Evolutionary conservation across 768 basidiomycete species (phyloP), one percentile per base, ranked within the genome.

Genomic region (Tulasnella sp.): DNA sequence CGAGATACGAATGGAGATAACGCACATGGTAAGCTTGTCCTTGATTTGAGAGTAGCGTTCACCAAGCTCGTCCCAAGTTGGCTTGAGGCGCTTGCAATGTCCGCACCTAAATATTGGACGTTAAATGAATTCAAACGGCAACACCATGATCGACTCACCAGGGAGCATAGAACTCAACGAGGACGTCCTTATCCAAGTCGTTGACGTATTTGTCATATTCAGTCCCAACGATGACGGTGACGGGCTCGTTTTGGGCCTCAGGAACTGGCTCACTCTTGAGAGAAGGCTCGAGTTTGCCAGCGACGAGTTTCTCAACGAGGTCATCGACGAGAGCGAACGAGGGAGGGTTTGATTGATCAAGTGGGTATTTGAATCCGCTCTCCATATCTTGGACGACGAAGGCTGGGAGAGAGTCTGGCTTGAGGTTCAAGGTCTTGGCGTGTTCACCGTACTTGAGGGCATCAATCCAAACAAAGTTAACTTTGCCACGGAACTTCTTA

Each of bases 391-490:
- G 95, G 57, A 99, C 70, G 61, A 96, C 92, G 62, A 99, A 92
- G 34, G 80, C 73, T 9, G 95, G 95, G 91, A 90, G 96, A 59
- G 83, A 82, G 59, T 78, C 66, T 61, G 89, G 86, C 24, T 65
- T 63, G 50, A 99, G 74, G 74, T 92, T 93, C 53, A 99, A 76
- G 1, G 87, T 85, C 67, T 89, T 91, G 58, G 83, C 95, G 70
- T 99, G 95, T 61, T 98, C 93, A 60, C 77, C 78, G 60, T 91
- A 99, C 65, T 91, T 90, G 69, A 83, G 69, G 20, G 89, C 91
- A 65, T 99, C 95, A 59, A 99, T 98, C 81, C 82, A 93, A 55
- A 98, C 93, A 65, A 96, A 95, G 79, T 95, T 95, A 64, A 98
- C 62, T 68, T 87, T 81, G 59, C 79, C 75, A 68, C 86, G 89